phyloP scores from a whole-genome alignment of 768 basidiomycete species.

The Royoungia palumana region DNA sequence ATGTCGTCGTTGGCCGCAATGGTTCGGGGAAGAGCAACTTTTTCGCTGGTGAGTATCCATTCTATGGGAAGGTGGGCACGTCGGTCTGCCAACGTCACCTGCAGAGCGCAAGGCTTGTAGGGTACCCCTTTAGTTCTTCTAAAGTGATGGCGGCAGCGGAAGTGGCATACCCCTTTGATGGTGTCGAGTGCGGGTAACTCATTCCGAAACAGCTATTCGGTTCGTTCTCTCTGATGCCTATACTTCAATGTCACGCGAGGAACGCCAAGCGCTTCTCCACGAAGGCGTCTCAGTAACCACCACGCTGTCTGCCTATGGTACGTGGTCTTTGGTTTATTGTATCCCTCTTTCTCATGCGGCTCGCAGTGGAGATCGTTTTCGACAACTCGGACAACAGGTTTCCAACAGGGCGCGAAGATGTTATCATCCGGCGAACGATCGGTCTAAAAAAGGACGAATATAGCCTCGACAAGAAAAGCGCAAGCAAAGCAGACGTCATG shows the following conservation, averaged over 20 bases:
- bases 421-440: constrained; percentile 89
- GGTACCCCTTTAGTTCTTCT: too few species aligned
- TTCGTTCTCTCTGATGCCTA: constrained; percentile 98
- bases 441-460: constrained; percentile 99
- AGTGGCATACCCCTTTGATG: too few species aligned
- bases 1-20: constrained; percentile 96
- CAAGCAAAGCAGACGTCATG: constrained; percentile 96
- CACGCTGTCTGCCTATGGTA: constrained; percentile 89
- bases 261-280: constrained; percentile 88
- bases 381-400: constrained; percentile 95
- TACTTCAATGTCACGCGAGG: constrained; percentile 91
- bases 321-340: constrained; percentile 10
- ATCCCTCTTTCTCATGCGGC: neutral
- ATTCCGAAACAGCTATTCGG: constrained; percentile 66
- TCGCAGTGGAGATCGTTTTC: constrained; percentile 82
- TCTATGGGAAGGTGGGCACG: neutral
- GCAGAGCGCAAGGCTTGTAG: too few species aligned
- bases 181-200: neutral
- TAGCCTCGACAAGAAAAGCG: constrained; percentile 92
- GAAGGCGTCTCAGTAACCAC: constrained; percentile 87
- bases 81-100: too few species aligned
- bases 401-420: constrained; percentile 84
- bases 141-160: too few species aligned
- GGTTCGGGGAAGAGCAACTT: constrained; percentile 99
- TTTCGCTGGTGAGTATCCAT: constrained; percentile 70